Evolutionary conservation across 2,329 filamentous ascomycete species (phyloP).

Genomic region (Fusarium denticulatum): DNA sequence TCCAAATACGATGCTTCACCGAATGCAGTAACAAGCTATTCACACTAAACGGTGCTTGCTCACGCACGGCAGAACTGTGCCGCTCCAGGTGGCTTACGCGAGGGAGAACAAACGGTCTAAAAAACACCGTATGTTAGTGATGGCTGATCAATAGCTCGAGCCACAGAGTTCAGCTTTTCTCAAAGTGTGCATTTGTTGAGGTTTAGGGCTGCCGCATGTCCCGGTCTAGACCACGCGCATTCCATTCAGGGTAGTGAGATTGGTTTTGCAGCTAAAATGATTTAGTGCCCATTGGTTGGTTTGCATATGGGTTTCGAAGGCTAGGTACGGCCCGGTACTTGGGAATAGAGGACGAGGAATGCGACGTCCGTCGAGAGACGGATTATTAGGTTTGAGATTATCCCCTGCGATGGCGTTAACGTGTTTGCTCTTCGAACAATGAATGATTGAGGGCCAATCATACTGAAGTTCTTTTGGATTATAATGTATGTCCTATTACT

Average conservation of each 20-base stretch:
- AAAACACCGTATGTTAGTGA: background rate
- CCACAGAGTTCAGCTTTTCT: slow-evolving; percentile 5
- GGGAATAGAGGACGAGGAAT: background rate
- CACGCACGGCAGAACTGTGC: slow-evolving; percentile 1
- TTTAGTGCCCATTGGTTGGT: background rate
- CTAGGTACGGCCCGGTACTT: slow-evolving; percentile 18
- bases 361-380: background rate
- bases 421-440: background rate
- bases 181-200: background rate
- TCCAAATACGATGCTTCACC: background rate
- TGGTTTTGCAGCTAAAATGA: background rate
- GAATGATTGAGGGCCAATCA: background rate
- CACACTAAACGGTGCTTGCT: background rate
- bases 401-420: background rate
- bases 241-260: background rate
- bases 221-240: slow-evolving; percentile 3
- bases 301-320: background rate
- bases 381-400: background rate
- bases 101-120: background rate
- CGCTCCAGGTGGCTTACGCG: background rate
- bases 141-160: background rate
- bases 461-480: background rate
- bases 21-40: background rate
- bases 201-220: background rate
- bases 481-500: background rate